A percentile compares a stretch with the other conserved stretches of the same genome.
Evolutionary conservation across 2,329 filamentous ascomycete species (phyloP).

Genomic region (Cladosporium phlei): DNA sequence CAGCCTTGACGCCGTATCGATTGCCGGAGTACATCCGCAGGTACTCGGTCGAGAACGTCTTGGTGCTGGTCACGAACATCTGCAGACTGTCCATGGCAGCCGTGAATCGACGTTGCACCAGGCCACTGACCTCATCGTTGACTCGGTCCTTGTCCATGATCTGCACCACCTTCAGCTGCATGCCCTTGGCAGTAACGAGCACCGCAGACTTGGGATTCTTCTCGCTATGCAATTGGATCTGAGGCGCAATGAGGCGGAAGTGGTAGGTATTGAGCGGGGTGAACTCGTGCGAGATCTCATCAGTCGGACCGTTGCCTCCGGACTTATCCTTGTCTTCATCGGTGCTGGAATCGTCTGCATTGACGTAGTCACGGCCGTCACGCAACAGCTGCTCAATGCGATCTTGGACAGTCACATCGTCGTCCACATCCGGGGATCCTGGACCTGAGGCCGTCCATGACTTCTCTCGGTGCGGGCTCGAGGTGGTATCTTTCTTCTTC

Average conservation of each 20-base stretch:
- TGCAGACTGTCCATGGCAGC: constrained; percentile 97
- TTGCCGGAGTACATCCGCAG: constrained; percentile 93
- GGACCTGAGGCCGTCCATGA: constrained; percentile 24
- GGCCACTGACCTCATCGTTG: constrained; percentile 85
- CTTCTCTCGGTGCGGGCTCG: constrained; percentile 21
- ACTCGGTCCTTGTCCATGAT: constrained; percentile 96
- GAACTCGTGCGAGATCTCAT: constrained; percentile 82
- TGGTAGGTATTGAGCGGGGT: constrained; percentile 90
- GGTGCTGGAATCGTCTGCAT: constrained; percentile 57
- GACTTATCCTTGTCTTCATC: constrained; percentile 37
- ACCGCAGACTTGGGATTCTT: constrained; percentile 97
- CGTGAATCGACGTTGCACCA: constrained; percentile 90
- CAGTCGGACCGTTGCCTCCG: constrained; percentile 36
- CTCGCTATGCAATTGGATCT: constrained; percentile 97
- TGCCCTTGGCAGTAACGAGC: constrained; percentile 91
- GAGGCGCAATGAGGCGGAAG: constrained; percentile 87
- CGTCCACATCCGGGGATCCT: constrained; percentile 48
- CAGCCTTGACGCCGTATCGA: constrained; percentile 77
- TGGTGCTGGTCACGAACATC: constrained; percentile 94
- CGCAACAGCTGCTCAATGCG: constrained; percentile 79
- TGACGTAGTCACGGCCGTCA: constrained; percentile 78
- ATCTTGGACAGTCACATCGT: constrained; percentile 68
- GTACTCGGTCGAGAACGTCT: constrained; percentile 78
- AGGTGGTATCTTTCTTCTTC: constrained; percentile 58
- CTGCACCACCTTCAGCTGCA: constrained; percentile 95